phyloP scores from a whole-genome alignment of 2,329 filamentous ascomycete genomes.

The Microcera coccophila region DNA sequence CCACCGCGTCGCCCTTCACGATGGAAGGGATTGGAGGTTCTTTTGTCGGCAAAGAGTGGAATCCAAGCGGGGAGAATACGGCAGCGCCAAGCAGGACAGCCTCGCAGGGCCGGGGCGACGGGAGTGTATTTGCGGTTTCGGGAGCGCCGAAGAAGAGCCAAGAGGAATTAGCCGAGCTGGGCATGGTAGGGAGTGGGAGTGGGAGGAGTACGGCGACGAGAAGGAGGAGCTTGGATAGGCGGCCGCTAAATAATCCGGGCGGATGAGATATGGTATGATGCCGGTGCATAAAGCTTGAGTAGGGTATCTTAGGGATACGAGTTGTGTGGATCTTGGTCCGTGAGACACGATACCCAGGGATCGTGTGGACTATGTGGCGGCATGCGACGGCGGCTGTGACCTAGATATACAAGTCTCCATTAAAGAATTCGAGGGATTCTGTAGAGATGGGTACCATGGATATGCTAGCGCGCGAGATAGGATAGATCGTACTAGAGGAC shows the following conservation, averaged over 20 bases:
- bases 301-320: no score
- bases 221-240: conserved; percentile 25
- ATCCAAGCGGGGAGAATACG: conserved; percentile 15
- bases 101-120: conserved; percentile 11
- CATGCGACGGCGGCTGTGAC: no score
- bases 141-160: conserved; percentile 30
- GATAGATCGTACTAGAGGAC: no score
- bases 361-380: no score
- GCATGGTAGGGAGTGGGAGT: conserved; percentile 25
- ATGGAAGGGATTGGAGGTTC: conserved; percentile 71
- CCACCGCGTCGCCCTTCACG: conserved; percentile 69
- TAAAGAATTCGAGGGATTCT: no score
- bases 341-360: no score
- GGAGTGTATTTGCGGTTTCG: conserved; percentile 27
- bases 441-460: no score
- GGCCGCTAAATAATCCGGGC: conserved; percentile 10
- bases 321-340: no score
- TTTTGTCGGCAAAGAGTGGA: conserved; percentile 41
- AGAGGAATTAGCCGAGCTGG: conserved; percentile 35
- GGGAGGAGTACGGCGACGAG: conserved; percentile 30
- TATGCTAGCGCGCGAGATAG: no score
- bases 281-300: no score
- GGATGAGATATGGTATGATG: no score
- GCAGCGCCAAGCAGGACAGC: conserved; percentile 7
- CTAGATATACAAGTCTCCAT: no score